These are phyloP conservation scores for Alternaria gansuensis DNA, from an alignment of 2,329 filamentous ascomycete species.

Conservation along the genomic window DNA sequence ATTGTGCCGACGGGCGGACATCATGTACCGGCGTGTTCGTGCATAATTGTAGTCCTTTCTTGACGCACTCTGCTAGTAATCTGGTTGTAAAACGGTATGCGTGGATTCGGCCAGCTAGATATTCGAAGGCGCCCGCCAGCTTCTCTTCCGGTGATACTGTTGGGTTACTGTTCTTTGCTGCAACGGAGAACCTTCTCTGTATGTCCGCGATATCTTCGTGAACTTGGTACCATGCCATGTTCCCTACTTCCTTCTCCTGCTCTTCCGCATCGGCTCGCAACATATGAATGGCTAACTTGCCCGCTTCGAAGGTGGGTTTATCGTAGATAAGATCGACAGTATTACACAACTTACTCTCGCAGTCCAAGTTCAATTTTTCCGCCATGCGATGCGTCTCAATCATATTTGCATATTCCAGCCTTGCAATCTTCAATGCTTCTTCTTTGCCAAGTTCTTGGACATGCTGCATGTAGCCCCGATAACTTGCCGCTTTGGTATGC, in stretches of 20 bases:
- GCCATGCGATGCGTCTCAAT: constrained; percentile 65
- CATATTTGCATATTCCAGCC: constrained; percentile 58
- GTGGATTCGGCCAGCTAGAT: constrained; percentile 45
- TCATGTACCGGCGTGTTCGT: constrained; percentile 43
- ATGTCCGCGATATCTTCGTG: constrained; percentile 25
- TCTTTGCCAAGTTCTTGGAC: constrained; percentile 56
- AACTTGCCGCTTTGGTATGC: constrained; percentile 61
- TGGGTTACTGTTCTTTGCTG: constrained; percentile 30
- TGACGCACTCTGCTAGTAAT: constrained; percentile 37
- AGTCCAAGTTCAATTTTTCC: constrained; percentile 53
- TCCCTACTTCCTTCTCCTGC: constrained; percentile 34
- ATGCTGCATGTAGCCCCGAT: constrained; percentile 63
- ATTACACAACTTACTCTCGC: constrained; percentile 60
- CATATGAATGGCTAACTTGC: constrained; percentile 37
- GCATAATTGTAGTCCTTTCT: constrained; percentile 40
- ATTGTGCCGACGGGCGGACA: constrained; percentile 19
- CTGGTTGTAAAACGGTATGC: constrained; percentile 46
- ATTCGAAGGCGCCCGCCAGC: constrained; percentile 44
- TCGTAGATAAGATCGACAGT: constrained; percentile 70
- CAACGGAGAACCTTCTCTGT: constrained; percentile 32
- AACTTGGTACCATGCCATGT: constrained; percentile 44
- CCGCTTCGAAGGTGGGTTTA: constrained; percentile 37
- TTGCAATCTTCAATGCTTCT: constrained; percentile 58
- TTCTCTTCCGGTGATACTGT: constrained; percentile 27
- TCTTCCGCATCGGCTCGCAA: constrained; percentile 34